Evolutionary conservation across 1,284 basidiomycete species (phyloP).

Genomic region (Rhodofomes roseus): DNA sequence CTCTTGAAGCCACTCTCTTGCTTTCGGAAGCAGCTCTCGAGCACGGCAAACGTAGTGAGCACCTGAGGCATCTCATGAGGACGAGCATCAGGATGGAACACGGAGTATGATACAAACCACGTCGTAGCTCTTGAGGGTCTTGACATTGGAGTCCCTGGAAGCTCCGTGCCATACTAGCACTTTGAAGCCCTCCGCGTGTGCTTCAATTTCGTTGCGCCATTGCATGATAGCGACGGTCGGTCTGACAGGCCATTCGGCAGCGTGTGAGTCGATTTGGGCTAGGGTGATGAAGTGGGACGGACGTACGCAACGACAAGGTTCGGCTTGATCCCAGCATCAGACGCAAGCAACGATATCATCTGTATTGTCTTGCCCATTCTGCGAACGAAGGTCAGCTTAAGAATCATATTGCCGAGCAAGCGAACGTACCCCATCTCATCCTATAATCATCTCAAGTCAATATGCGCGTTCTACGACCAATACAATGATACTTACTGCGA

Average conservation of each 20-base stretch:
- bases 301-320: slow-evolving; percentile 89
- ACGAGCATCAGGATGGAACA: neutral
- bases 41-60: slow-evolving; percentile 78
- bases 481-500: slow-evolving; percentile 61
- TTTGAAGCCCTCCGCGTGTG: slow-evolving; percentile 75
- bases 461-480: neutral
- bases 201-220: slow-evolving; percentile 93
- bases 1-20: slow-evolving; percentile 91
- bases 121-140: slow-evolving; percentile 81
- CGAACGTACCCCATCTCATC: slow-evolving; percentile 85
- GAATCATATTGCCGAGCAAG: too few species aligned
- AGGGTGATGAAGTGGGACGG: neutral
- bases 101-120: slow-evolving; percentile 54
- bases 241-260: slow-evolving; percentile 33
- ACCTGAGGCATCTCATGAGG: slow-evolving; percentile 34
- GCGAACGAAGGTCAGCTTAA: neutral
- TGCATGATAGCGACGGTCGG: slow-evolving; percentile 98
- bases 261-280: neutral
- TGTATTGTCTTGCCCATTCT: slow-evolving; percentile 99
- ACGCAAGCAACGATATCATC: slow-evolving; percentile 87
- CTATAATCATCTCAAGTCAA: slow-evolving; percentile 31
- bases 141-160: slow-evolving; percentile 57
- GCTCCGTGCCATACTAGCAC: slow-evolving; percentile 93
- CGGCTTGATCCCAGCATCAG: slow-evolving; percentile 68
- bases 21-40: slow-evolving; percentile 92